Evolutionary conservation across 2,329 filamentous ascomycete genomes (phyloP).

Genomic region (Parastagonospora avenae): DNA sequence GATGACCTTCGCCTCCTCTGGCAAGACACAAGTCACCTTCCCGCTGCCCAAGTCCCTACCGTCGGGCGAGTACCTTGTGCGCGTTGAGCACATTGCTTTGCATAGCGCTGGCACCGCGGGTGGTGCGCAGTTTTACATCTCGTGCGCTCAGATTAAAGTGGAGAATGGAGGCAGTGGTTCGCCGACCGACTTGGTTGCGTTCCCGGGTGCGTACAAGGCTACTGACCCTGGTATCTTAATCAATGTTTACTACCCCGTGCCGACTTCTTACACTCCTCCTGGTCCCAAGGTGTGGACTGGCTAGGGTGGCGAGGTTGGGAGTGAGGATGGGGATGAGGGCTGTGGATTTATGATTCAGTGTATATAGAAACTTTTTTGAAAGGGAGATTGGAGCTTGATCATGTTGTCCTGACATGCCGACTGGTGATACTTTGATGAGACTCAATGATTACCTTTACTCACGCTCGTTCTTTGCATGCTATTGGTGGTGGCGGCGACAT

Average conservation of each 20-base stretch:
- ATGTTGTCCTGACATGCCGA: too few relatives aligned
- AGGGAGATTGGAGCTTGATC: too few relatives aligned
- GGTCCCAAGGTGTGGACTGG: conserved; percentile 27
- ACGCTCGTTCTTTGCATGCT: too few relatives aligned
- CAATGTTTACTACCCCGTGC: conserved; percentile 35
- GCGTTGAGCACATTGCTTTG: conserved; percentile 55
- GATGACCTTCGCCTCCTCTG: conserved; percentile 7
- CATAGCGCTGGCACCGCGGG: conserved; percentile 43
- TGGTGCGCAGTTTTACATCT: conserved; percentile 52
- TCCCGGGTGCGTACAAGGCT: conserved; percentile 46
- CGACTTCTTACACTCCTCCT: conserved; percentile 24
- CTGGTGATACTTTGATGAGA: too few relatives aligned
- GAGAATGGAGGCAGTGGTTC: conserved; percentile 42
- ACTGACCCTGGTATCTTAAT: conserved; percentile 30
- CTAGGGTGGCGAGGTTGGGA: background rate
- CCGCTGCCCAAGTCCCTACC: conserved; percentile 49
- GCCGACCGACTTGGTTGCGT: conserved; percentile 44
- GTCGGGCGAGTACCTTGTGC: conserved; percentile 53
- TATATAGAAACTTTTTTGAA: too few relatives aligned
- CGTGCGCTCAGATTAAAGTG: conserved; percentile 53
- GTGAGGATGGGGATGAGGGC: background rate
- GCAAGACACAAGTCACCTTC: conserved; percentile 33
- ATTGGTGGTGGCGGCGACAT: too few relatives aligned
- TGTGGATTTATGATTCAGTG: too few relatives aligned
- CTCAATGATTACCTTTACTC: too few relatives aligned